These are phyloP conservation scores for Gonium pectorale DNA, from an alignment of 139 green algal species.

Conservation along the genomic window DNA sequence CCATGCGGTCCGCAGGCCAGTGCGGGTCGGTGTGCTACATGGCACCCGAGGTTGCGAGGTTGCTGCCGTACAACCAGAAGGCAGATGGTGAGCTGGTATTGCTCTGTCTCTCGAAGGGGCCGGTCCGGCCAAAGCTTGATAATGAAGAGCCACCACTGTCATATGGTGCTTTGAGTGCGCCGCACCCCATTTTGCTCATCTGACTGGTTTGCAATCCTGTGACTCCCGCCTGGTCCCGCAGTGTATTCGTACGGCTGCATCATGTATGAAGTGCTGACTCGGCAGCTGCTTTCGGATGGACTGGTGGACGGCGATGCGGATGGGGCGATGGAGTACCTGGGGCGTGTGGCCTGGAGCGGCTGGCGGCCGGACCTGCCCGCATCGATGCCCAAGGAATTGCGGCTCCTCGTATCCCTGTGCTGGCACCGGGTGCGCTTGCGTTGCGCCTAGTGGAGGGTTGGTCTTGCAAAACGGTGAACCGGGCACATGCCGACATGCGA, in stretches of 20 bases:
- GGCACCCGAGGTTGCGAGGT: constrained; percentile 27
- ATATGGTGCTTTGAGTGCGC: too few relatives aligned
- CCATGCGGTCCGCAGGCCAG: neutral
- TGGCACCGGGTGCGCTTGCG: constrained; percentile 36
- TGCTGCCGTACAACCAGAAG: constrained; percentile 44
- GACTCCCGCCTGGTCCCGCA: neutral
- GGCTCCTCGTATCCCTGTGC: constrained; percentile 38
- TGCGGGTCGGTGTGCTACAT: constrained; percentile 45
- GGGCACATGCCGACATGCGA: too few relatives aligned
- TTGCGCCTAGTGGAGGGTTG: too few relatives aligned
- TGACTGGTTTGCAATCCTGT: too few relatives aligned
- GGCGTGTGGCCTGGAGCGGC: constrained; percentile 27
- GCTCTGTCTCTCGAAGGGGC: too few relatives aligned
- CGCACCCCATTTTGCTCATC: too few relatives aligned
- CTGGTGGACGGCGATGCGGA: constrained; percentile 7
- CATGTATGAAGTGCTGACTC: constrained; percentile 17
- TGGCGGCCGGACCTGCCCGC: constrained; percentile 31
- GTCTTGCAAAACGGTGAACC: too few relatives aligned
- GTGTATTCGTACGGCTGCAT: constrained; percentile 36
- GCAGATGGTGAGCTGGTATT: constrained; percentile 29
- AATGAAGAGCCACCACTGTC: too few relatives aligned
- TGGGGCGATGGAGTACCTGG: constrained; percentile 25
- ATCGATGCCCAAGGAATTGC: constrained; percentile 2
- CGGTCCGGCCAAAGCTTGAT: too few relatives aligned
- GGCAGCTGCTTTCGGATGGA: constrained; percentile 20